Conservation (phyloP, 345 rosid genomes). For the Pistacia integerrima region DNA sequence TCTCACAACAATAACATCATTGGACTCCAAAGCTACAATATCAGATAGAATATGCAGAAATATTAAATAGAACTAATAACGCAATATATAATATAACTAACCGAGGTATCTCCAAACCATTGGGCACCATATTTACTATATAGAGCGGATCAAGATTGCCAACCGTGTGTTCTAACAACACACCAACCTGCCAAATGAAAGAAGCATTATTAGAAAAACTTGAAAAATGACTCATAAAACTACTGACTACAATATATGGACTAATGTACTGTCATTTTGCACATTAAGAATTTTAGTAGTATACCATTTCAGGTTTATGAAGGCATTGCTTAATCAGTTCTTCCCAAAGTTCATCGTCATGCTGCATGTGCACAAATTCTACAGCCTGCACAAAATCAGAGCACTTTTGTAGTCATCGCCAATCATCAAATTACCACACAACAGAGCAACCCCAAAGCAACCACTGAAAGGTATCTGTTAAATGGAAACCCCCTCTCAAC, state of each 20-base stretch:
- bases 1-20: neutral
- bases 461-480: slow-evolving; percentile 5
- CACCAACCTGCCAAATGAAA: slow-evolving; percentile 72
- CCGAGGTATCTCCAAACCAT: slow-evolving; percentile 99
- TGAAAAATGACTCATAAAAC: neutral
- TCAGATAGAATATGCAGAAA: neutral
- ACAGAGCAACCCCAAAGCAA: slow-evolving; percentile 4
- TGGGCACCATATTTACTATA: slow-evolving; percentile 96
- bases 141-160: slow-evolving; percentile 98
- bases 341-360: slow-evolving; percentile 99
- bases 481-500: slow-evolving; percentile 10
- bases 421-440: slow-evolving; percentile 15
- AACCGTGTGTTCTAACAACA: slow-evolving; percentile 96
- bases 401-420: slow-evolving; percentile 11
- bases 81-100: slow-evolving; percentile 39
- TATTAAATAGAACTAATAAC: neutral
- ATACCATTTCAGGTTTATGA: slow-evolving; percentile 98
- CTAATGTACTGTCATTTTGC: neutral
- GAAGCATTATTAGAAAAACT: slow-evolving; percentile 18
- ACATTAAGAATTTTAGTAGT: neutral
- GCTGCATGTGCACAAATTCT: slow-evolving; percentile 95
- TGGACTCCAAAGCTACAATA: neutral
- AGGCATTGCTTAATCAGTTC: slow-evolving; percentile 94
- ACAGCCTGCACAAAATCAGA: slow-evolving; percentile 75
- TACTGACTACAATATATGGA: neutral